Evolutionary conservation across 176 grass and related monocot species (phyloP).

Genomic region (Miscanthus lutarioriparius): DNA sequence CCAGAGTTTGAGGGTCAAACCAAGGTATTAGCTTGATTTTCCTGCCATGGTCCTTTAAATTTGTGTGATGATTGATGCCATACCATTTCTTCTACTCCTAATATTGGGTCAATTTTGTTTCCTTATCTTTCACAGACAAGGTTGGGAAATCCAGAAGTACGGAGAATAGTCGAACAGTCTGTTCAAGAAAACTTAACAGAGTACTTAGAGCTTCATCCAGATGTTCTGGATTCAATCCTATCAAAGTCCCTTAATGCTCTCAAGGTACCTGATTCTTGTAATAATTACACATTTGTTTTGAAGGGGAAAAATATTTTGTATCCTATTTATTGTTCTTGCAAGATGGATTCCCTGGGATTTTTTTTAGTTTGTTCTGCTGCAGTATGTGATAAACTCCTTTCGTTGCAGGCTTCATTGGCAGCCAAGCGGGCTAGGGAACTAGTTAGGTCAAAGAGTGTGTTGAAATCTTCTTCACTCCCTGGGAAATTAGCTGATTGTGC

Average conservation of each 20-base stretch:
- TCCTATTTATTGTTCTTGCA: constrained; percentile 19
- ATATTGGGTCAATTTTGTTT: constrained; percentile 22
- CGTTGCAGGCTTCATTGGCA: constrained; percentile 82
- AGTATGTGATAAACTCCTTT: constrained; percentile 30
- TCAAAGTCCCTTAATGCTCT: constrained; percentile 92
- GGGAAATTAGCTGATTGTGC: constrained; percentile 96
- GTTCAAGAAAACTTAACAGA: constrained; percentile 92
- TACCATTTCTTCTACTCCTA: background rate
- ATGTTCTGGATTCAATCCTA: constrained; percentile 78
- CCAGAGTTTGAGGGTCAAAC: constrained; percentile 99
- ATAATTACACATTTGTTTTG: constrained; percentile 20
- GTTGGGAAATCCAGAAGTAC: constrained; percentile 96
- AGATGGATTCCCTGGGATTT: background rate
- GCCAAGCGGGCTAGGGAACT: constrained; percentile 94
- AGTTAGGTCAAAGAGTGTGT: constrained; percentile 86
- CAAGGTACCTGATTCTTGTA: constrained; percentile 60
- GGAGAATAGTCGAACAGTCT: constrained; percentile 87
- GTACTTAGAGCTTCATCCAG: constrained; percentile 92
- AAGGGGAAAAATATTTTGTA: background rate
- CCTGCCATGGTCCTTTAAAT: constrained; percentile 4
- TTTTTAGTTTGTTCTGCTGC: constrained; percentile 26
- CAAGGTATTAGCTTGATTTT: constrained; percentile 55
- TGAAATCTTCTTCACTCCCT: constrained; percentile 95
- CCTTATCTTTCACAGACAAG: constrained; percentile 64
- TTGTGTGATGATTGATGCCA: constrained; percentile 1